A percentile compares a stretch with the other conserved stretches of the same genome.
Evolutionary conservation across 352 stramenopile species (phyloP).

Genomic region (Elongisporangium prolatum): DNA sequence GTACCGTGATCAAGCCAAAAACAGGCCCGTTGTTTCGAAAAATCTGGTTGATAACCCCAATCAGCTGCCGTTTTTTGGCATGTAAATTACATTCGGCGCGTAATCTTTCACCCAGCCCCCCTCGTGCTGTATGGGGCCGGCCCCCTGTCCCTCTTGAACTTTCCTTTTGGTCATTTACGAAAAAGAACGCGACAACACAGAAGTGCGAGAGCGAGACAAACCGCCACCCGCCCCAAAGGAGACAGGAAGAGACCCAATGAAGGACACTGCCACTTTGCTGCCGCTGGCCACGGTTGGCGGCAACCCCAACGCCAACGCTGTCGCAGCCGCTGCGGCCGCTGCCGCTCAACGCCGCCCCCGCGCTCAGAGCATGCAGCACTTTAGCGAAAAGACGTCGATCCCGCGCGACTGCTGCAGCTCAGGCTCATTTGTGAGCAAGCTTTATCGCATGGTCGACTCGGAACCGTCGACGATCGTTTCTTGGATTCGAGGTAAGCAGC

Average conservation of each 20-base stretch:
- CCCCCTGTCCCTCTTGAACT: constrained; percentile 23
- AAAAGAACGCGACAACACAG: constrained; percentile 39
- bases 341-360: constrained; percentile 26
- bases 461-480: constrained; percentile 78
- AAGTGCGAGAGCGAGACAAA: not conserved
- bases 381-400: constrained; percentile 15
- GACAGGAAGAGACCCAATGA: constrained; percentile 23
- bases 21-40: not conserved
- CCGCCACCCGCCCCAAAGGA: constrained; percentile 4
- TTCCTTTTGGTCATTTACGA: constrained; percentile 47
- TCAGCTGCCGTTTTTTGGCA: not conserved
- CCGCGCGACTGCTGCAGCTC: constrained; percentile 51
- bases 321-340: constrained; percentile 3
- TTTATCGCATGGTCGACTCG: constrained; percentile 83
- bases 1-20: not conserved
- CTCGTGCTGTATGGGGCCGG: not conserved
- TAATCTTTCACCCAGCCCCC: not conserved
- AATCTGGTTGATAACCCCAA: not conserved
- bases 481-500: constrained; percentile 56
- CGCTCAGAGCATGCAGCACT: constrained; percentile 51
- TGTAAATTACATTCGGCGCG: not conserved
- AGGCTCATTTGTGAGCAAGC: constrained; percentile 82
- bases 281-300: not conserved
- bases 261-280: constrained; percentile 10
- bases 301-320: not conserved